Evolutionary conservation across 2,329 filamentous ascomycete genomes (phyloP), one percentile per base, ranked within the genome.

Genomic region (Dactylonectria macrodidyma): DNA sequence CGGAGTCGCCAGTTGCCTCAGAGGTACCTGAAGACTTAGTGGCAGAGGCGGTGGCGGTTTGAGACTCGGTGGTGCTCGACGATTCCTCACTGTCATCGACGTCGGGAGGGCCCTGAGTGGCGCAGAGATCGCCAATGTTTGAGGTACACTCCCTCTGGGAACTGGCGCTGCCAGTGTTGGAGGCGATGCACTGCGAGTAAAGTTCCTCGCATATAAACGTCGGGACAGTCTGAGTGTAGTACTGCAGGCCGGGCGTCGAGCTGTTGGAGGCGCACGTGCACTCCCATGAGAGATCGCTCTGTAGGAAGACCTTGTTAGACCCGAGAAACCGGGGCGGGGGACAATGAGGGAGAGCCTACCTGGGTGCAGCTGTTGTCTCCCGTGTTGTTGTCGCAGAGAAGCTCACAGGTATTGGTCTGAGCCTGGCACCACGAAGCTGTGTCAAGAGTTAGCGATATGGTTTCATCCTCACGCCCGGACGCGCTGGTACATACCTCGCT

Each of bases 371-470:
- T 73, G 77, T 89, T 88, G 60, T 68, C 69, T 6, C 77, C 70
- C 22, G 81, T 77, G 60, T 76, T 71, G 62, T 73, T 66, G 60
- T 76, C 77, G 80, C 88, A 90, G 47, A 90, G 83, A 26, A 78
- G 78, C 54, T 69, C 68, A 80, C 88, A 90, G 46, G 83, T 85
- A 77, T 87, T 84, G 66, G 77, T 78, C 81, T 90, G 81, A 48
- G 82, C 86, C 59, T 75, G 76, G 78, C 88, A 90, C 87, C 87
- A 89, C 19, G 73, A 63, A 54, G 84, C 87, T 88, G 50, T n/a
- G 52, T 47, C 30, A 44, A 26, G 41, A 24, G 60, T 77, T 47
- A 76, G 71, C 38, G 55, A 33, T 11, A 24, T 14, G 48, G 26
- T 30, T 30, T 30, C 26, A 30, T 30, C 4, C 4, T 30, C 4